Conservation (phyloP, 2,329 filamentous ascomycete genomes). For the Cytospora chrysosperma region DNA sequence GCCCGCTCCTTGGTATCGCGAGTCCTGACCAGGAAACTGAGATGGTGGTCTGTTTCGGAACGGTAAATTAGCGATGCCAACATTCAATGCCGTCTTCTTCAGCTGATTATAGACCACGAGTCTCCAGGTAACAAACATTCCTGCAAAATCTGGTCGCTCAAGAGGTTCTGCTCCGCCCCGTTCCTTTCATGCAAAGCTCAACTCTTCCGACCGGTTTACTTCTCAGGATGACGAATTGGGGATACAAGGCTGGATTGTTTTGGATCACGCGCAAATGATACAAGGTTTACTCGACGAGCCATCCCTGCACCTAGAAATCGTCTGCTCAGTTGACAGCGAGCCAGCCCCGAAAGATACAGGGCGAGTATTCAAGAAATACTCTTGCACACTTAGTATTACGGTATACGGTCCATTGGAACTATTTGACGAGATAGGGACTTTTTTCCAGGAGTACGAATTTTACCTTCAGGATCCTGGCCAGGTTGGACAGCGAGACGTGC, state of each 20-base stretch:
- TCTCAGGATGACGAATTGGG: neutral
- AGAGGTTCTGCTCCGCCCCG: neutral
- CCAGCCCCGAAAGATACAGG: neutral
- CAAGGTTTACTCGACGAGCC: neutral
- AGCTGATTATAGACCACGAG: neutral
- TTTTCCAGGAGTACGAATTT: conserved; percentile 6
- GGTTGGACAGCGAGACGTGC: neutral
- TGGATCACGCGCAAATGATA: neutral
- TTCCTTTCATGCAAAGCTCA: neutral
- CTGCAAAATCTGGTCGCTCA: neutral
- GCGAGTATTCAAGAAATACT: neutral
- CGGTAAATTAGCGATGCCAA: neutral
- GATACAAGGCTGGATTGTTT: neutral
- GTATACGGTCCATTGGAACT: neutral
- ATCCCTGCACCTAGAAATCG: neutral
- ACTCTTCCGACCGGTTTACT: neutral
- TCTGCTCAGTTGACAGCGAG: neutral
- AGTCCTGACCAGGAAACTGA: neutral
- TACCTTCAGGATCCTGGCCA: conserved; percentile 9
- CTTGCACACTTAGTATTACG: neutral
- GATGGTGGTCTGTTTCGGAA: neutral
- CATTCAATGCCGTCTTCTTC: neutral
- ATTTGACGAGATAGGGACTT: conserved; percentile 10
- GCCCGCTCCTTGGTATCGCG: neutral
- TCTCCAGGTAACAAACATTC: neutral